A percentile compares a stretch with the other conserved stretches of the same genome.
Conservation (phyloP, 768 basidiomycete species). For the Agrocybe pediades region DNA sequence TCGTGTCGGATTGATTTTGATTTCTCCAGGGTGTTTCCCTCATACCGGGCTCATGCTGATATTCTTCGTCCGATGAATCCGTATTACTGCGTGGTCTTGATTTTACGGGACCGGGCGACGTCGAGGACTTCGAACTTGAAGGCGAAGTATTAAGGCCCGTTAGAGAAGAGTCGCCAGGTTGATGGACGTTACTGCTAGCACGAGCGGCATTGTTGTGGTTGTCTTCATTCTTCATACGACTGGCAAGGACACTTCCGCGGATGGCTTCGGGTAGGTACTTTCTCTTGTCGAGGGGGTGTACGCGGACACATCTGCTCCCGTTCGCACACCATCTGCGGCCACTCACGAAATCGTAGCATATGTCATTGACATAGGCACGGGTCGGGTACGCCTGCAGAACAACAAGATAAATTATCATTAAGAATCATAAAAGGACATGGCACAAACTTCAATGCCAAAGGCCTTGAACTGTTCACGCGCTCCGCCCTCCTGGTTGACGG, state of each 20-base stretch:
- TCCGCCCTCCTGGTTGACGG: too few relatives aligned
- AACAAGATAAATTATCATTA: neutral
- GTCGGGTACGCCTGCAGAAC: constrained; percentile 30
- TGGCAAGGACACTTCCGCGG: constrained; percentile 5
- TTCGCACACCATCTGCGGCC: constrained; percentile 17
- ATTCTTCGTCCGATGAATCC: neutral
- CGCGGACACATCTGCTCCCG: constrained; percentile 23
- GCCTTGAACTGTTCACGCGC: constrained; percentile 18
- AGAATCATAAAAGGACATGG: neutral
- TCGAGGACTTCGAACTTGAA: neutral
- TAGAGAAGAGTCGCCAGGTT: neutral
- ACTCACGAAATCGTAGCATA: constrained; percentile 33
- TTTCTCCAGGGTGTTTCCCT: constrained; percentile 6
- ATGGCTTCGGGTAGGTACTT: constrained; percentile 10
- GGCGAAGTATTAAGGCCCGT: neutral
- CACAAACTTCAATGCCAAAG: constrained; percentile 24
- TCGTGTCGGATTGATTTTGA: constrained; percentile 9
- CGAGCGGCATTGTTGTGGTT: neutral
- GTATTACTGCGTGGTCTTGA: neutral
- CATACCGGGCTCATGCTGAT: neutral
- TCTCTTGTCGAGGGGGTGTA: constrained; percentile 29
- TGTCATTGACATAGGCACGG: constrained; percentile 21
- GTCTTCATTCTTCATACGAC: constrained; percentile 7
- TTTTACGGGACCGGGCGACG: neutral
- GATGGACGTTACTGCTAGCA: neutral